These are phyloP conservation scores for Hanseniaspora uvarum DNA, from an alignment of 1,139 yeast genomes.

Conservation along the genomic window DNA sequence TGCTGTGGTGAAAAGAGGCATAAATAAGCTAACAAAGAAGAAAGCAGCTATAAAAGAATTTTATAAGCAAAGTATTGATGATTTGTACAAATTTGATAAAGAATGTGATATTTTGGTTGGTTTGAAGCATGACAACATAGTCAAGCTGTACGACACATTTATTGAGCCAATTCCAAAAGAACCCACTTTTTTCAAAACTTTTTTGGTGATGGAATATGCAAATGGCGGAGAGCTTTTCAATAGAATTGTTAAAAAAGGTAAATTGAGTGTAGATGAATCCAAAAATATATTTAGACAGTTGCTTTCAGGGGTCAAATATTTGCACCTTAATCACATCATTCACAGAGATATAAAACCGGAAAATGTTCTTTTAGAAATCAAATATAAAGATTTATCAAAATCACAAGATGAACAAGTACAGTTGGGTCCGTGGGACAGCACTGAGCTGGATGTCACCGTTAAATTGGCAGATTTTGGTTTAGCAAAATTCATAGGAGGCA, in stretches of 20 bases:
- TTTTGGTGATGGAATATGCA: conserved; percentile 60
- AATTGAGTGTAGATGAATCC: conserved; percentile 51
- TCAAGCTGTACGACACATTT: conserved; percentile 53
- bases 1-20: conserved; percentile 65
- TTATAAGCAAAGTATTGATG: conserved; percentile 53
- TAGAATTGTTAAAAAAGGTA: conserved; percentile 54
- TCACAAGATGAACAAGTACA: conserved; percentile 34
- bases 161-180: conserved; percentile 49
- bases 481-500: conserved; percentile 72
- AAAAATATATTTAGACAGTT: conserved; percentile 51
- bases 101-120: conserved; percentile 57
- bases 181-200: conserved; percentile 36
- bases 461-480: conserved; percentile 76
- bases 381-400: conserved; percentile 32
- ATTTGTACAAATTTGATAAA: conserved; percentile 38
- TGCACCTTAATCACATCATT: conserved; percentile 55
- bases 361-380: conserved; percentile 55
- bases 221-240: conserved; percentile 68
- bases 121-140: conserved; percentile 63
- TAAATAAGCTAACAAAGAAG: conserved; percentile 46
- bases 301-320: conserved; percentile 49
- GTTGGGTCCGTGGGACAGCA: conserved; percentile 63
- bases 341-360: conserved; percentile 76
- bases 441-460: conserved; percentile 53
- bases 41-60: conserved; percentile 67